Evolutionary conservation across 2,329 filamentous ascomycete species (phyloP).

Genomic region (Saccharata proteae): DNA sequence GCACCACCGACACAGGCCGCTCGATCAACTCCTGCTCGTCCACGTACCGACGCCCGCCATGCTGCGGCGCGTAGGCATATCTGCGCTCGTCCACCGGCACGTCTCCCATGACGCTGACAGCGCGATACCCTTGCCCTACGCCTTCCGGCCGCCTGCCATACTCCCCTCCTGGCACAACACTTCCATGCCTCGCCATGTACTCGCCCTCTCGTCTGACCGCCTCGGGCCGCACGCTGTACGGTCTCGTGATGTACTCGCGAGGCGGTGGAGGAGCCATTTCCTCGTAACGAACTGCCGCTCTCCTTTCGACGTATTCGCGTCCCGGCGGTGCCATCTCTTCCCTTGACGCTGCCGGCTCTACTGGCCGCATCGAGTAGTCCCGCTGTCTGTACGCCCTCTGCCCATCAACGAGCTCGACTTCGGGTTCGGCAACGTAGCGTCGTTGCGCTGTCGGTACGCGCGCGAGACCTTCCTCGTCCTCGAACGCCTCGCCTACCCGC

Average conservation of each 20-base stretch:
- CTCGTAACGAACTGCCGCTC: slow-evolving; percentile 21
- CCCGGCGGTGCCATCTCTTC: slow-evolving; percentile 7
- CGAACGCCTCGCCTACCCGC: slow-evolving; percentile 38
- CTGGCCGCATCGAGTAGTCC: slow-evolving; percentile 44
- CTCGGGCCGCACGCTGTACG: slow-evolving; percentile 29
- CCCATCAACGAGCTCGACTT: slow-evolving; percentile 41
- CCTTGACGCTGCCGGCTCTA: slow-evolving; percentile 17
- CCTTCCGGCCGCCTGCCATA: slow-evolving; percentile 13
- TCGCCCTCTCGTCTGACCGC: slow-evolving; percentile 23
- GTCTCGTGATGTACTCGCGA: slow-evolving; percentile 18
- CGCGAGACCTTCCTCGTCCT: slow-evolving; percentile 21
- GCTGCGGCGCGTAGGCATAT: slow-evolving; percentile 16
- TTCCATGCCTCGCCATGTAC: slow-evolving; percentile 24
- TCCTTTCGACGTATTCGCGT: slow-evolving; percentile 16
- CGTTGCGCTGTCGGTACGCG: slow-evolving; percentile 36
- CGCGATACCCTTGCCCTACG: slow-evolving; percentile 22
- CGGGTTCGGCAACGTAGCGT: slow-evolving; percentile 47
- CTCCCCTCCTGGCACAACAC: slow-evolving; percentile 26
- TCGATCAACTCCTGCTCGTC: slow-evolving; percentile 22
- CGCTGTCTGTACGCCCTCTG: slow-evolving; percentile 42
- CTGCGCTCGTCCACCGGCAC: slow-evolving; percentile 19
- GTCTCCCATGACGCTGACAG: slow-evolving; percentile 28
- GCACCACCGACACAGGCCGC: slow-evolving; percentile 18
- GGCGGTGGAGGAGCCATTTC: slow-evolving; percentile 23
- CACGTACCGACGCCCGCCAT: slow-evolving; percentile 25